Evolutionary conservation across 495 filamentous ascomycete genomes (phyloP).

Genomic region (Elaphomyces granulatus): DNA sequence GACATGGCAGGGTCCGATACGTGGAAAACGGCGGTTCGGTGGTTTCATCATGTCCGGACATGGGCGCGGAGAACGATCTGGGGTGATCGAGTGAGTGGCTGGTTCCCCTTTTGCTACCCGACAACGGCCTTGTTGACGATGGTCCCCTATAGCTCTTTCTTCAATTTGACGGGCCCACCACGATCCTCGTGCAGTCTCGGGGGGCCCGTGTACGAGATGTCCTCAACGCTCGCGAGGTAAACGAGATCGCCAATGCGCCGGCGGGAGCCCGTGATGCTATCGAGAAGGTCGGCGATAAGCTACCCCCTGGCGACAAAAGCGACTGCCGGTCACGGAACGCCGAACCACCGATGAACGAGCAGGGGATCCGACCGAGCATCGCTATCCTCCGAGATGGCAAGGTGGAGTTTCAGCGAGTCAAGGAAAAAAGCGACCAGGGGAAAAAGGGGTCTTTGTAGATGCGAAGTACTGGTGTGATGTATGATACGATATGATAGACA

Average conservation of each 20-base stretch:
- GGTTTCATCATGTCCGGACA: slow-evolving; percentile 53
- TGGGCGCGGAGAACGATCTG: slow-evolving; percentile 70
- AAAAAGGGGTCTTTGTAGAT: too few relatives aligned
- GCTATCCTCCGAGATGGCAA: slow-evolving; percentile 56
- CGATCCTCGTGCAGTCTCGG: slow-evolving; percentile 72
- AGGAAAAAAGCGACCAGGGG: too few relatives aligned
- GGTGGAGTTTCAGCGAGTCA: slow-evolving; percentile 46
- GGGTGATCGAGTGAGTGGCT: slow-evolving; percentile 65
- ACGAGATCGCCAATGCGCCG: slow-evolving; percentile 65
- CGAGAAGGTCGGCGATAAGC: slow-evolving; percentile 23
- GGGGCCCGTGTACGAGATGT: slow-evolving; percentile 62
- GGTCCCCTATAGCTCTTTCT: slow-evolving; percentile 55
- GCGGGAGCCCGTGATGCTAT: slow-evolving; percentile 42
- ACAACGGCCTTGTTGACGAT: slow-evolving; percentile 5
- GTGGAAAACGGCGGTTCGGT: slow-evolving; percentile 49
- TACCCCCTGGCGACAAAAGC: slow-evolving; percentile 3
- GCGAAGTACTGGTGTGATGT: too few relatives aligned
- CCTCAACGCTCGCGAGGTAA: slow-evolving; percentile 58
- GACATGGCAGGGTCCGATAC: slow-evolving; percentile 51
- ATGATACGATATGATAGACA: too few relatives aligned
- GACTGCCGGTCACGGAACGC: slow-evolving; percentile 18
- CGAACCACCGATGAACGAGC: slow-evolving; percentile 21
- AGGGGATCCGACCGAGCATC: slow-evolving; percentile 29
- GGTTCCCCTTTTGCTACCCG: too few relatives aligned
- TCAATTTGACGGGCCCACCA: slow-evolving; percentile 73